Evolutionary conservation across 148 eudicot genomes (phyloP).

Genomic region (Heliosperma pusillum): DNA sequence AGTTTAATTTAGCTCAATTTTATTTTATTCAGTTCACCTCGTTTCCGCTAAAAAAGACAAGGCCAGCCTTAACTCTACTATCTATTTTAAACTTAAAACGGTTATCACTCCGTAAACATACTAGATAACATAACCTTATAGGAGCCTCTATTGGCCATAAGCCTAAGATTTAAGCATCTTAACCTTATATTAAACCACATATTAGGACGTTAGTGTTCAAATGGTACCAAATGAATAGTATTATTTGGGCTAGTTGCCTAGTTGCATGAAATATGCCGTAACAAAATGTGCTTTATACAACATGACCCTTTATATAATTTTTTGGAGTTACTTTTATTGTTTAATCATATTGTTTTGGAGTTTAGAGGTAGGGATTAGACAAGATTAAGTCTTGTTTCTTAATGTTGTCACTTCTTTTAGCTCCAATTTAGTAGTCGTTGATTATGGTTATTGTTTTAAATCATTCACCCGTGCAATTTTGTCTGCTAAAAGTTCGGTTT

Average conservation of each 20-base stretch:
- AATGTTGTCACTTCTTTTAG: neutral
- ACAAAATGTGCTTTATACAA: neutral
- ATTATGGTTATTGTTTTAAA: conserved; percentile 2
- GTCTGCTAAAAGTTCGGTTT: conserved; percentile 11
- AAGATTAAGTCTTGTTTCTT: neutral
- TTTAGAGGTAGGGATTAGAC: conserved; percentile 8
- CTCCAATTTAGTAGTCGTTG: neutral
- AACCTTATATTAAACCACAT: neutral
- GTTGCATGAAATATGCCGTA: neutral
- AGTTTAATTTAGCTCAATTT: no score
- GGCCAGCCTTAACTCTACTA: no score
- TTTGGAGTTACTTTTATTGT: neutral
- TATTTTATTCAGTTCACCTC: no score
- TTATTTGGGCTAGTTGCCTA: neutral
- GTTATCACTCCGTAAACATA: no score
- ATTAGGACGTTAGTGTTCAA: neutral
- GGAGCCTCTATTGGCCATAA: no score
- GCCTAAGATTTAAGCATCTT: neutral
- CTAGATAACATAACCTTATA: no score
- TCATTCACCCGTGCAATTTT: conserved; percentile 21
- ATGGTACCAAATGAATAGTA: neutral
- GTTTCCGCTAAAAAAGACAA: no score
- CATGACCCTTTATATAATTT: neutral
- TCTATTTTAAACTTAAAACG: no score
- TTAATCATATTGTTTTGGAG: neutral